These are phyloP conservation scores for Lotus japonicus DNA, from an alignment of 306 rosid species.

Conservation along the genomic window DNA sequence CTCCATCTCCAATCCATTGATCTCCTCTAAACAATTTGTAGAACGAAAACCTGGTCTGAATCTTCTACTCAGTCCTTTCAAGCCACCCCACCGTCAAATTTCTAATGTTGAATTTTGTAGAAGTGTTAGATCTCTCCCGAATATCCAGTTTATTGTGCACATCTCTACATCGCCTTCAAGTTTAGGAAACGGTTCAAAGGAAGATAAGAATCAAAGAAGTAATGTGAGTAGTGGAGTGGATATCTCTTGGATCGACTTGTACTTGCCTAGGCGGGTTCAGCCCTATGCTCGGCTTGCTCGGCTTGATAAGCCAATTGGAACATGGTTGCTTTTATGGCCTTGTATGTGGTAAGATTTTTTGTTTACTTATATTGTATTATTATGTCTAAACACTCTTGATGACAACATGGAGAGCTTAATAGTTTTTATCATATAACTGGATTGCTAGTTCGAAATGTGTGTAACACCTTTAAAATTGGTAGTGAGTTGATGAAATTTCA, in stretches of 20 bases:
- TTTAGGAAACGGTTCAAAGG: constrained; percentile 25
- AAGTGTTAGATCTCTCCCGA: constrained; percentile 15
- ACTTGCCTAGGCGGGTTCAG: constrained; percentile 51
- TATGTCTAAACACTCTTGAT: not conserved
- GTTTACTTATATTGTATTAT: not conserved
- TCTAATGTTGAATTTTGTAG: constrained; percentile 1
- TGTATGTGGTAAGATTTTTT: constrained; percentile 66
- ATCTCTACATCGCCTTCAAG: constrained; percentile 44
- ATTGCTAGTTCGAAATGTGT: constrained; percentile 2
- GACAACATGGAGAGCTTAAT: not conserved
- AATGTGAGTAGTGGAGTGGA: constrained; percentile 15
- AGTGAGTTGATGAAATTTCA: not conserved
- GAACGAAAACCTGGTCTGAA: not conserved
- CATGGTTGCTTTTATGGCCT: constrained; percentile 96
- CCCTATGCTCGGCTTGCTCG: constrained; percentile 92
- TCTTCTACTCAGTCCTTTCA: constrained; percentile 7
- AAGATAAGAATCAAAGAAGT: constrained; percentile 21
- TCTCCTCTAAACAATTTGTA: constrained; percentile 20
- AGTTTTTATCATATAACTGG: not conserved
- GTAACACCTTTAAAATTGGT: not conserved
- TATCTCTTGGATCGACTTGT: constrained; percentile 60
- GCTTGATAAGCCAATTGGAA: constrained; percentile 90
- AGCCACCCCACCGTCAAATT: constrained; percentile 14
- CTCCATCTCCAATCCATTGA: constrained; percentile 15
- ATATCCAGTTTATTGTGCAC: constrained; percentile 30